Evolutionary conservation across 768 basidiomycete species (phyloP), one percentile per base, ranked within the genome.

Genomic region (Rhizopogon roseolus): DNA sequence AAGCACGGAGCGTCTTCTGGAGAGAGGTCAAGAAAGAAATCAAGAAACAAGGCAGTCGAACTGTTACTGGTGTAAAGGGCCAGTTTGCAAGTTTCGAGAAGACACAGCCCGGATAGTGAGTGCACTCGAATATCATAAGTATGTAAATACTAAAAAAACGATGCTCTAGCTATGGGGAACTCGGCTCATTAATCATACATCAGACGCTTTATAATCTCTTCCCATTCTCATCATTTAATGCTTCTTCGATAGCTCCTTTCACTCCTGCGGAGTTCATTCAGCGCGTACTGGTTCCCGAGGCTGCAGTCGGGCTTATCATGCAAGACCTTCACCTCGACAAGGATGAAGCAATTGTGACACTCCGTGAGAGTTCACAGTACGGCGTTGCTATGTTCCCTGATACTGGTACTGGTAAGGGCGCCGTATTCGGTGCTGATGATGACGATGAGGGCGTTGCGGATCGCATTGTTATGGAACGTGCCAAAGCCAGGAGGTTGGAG

Each of bases 61-160:
- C 81, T 11, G 81, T 82, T 16, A 76, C 79, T 1, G 85, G 90
- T 40, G 80, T 89, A 46, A 79, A 77, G 42, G 88, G 82, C 1
- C 91, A 94, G 61, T 91, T 86, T 60, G 77, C 80, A 16, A 88
- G 73, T 59, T 95, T 95, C 61, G 81, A 90, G 60, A 87, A 84
- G 70, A 82, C 83, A 4, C 88, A 92, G 61, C 91, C 93, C 27
- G 93, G 93, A 71, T 96, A 94, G 93, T 96, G 63, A 72, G 91
- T 80, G 8, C 19, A 32, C 25, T 48, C 54, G 52, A 16, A 22
- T 53, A 27, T 38, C 42, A 17, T 13, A 37, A 43, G 10, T 54
- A 27, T 10, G 7, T 11, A 16, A 19, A 46, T 53, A 16, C 37
- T 34, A 27, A 17, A 22, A 17, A 22, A 22, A 53, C 29, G 37